Base-by-base conservation (phyloP, 2,329 filamentous ascomycete genomes). In the Sclerotinia nivalis region DNA sequence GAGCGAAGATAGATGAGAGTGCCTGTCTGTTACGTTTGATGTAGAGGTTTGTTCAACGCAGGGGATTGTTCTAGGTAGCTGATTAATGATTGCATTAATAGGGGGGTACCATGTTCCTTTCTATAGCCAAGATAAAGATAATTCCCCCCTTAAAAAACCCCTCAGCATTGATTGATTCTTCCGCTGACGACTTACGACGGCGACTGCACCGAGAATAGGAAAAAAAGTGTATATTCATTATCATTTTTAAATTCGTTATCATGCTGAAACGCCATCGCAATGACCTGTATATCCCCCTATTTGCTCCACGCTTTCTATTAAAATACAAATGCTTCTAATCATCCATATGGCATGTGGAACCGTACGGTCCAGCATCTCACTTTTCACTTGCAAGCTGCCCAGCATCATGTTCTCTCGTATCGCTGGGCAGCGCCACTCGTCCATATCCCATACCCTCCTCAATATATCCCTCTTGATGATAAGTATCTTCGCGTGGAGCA, bases 391-490 rank as follows among this genome's bases (percentile, higher is more conserved):
- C 66, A 10, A 62, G 45, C 25, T 68, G 66, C 43, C 66, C 56
- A 31, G 66, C 66, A 52, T 68, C 66, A 25, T 52, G 55, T 40
- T 37, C 25, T 50, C 66, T 59, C n/a, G 45, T 31, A n/a, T 68
- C 66, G 28, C 28, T 49, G 4, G 66, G 66, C 9, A 60, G 40
- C 6, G 66, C 66, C 9, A 62, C 45, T 15, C 55, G 55, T 7
- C n/a, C 56, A 52, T n/a, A 68, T n/a, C 66, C 55, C 55, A 68
- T 62, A 1, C 66, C 66, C 55, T 68, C 55, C 34, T 68, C 56
- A 20, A 68, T 68, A n/a, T 68, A 62, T 6, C 66, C 66, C 20
- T 68, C 66, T 20, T 68, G 55, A 31, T 52, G 34, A 62, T 68
- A 68, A 22, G 66, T 68, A n/a, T 54, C 70, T 22, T 68, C 70